Evolutionary conservation across 2,329 filamentous ascomycete species (phyloP), one percentile per base, ranked within the genome.

Genomic region (Neopestalotiopsis clavispora): DNA sequence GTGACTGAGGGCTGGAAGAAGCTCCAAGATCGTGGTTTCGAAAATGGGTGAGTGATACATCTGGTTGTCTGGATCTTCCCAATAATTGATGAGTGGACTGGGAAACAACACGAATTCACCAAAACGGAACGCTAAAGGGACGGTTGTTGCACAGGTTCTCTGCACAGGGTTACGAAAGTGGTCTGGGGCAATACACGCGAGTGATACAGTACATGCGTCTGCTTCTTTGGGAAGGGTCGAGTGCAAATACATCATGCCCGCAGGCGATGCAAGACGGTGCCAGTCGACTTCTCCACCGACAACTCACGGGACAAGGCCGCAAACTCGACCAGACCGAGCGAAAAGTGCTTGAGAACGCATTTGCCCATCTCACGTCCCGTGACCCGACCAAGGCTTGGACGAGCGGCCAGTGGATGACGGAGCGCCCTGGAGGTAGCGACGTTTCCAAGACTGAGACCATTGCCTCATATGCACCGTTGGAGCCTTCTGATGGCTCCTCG

Each of bases 1-100:
- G 91, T 90, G 0, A 85, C 86, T 0, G 86, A 91, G 71, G 91
- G 92, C 34, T 94, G 92, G 92, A 83, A 85, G 52, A 81, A 84
- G 56, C 81, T 92, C 2, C 89, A 91, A 72, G 82, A 84, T 1
- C 87, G 90, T 72, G 89, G 89, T 0, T 84, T 87, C 17, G 77
- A 81, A 40, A 86, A 87, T 70, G 90, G 90, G 75, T 79, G 66
- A 57, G 63, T 69, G 34, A 10, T 38, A 38, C 66, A 32, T 59
- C 3, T 9, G 4, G 45, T 20, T 52, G n/a, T 4, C 9, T 34
- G 23, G 9, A 30, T 34, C 2, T 32, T 23, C 28, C 40, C 38
- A 30, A 4, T 14, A 2, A 28, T 10, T 6, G 2, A 59, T 28
- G 23, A 23, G 2, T 23, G 30, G 57, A 59, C 20, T 12, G 30